Conservation (phyloP, 2,329 filamentous ascomycete species). For the Seiridium unicorne region DNA sequence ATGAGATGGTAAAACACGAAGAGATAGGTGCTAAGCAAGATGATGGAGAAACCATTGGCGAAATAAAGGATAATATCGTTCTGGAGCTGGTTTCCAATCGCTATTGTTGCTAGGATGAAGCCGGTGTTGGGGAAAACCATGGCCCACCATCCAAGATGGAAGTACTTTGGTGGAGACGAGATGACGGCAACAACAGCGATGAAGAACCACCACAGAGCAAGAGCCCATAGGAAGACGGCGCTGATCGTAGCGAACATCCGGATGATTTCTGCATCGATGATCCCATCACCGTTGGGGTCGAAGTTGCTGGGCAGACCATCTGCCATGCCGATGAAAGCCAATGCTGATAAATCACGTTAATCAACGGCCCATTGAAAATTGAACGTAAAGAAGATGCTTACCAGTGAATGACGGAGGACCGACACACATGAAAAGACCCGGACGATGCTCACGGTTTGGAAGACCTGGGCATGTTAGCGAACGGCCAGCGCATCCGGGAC, state of each 20-base stretch:
- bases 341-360: slow-evolving; percentile 11
- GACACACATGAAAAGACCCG: slow-evolving; percentile 75
- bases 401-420: slow-evolving; percentile 72
- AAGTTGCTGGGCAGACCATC: slow-evolving; percentile 49
- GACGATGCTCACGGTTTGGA: slow-evolving; percentile 61
- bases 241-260: slow-evolving; percentile 44
- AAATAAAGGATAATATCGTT: slow-evolving; percentile 46
- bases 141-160: slow-evolving; percentile 64
- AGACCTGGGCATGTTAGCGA: slow-evolving; percentile 39
- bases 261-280: slow-evolving; percentile 42
- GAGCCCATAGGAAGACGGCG: slow-evolving; percentile 63
- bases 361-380: not conserved
- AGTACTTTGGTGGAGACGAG: slow-evolving; percentile 43
- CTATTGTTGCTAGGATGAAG: slow-evolving; percentile 56
- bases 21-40: slow-evolving; percentile 37
- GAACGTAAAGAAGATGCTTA: not conserved
- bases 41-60: slow-evolving; percentile 47
- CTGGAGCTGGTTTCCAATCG: slow-evolving; percentile 47
- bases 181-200: slow-evolving; percentile 41
- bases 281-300: slow-evolving; percentile 39
- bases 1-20: slow-evolving; percentile 44
- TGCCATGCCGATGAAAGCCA: slow-evolving; percentile 69
- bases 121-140: slow-evolving; percentile 63
- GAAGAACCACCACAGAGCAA: slow-evolving; percentile 59
- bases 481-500: not conserved